phyloP scores from a whole-genome alignment of 202 grass and related monocot species.

The Schoenoplectus triqueter region DNA sequence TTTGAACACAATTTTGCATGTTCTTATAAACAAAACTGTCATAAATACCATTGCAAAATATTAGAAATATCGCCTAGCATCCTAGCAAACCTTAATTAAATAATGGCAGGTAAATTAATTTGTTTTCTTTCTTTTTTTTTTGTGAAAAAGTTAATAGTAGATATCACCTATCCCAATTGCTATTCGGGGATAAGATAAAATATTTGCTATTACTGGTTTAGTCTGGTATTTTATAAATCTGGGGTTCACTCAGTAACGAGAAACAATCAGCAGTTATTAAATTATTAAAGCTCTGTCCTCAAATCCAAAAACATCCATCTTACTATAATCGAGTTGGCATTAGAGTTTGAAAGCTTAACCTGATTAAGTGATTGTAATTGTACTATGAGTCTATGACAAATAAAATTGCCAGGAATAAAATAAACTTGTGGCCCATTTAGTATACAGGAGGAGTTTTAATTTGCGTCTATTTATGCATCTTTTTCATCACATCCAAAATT shows the following conservation, averaged over 20 bases:
- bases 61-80: too few species aligned
- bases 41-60: too few species aligned
- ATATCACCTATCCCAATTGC: neutral
- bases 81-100: too few species aligned
- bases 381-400: neutral
- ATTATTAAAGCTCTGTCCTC: conserved; percentile 3
- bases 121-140: neutral
- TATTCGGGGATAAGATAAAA: neutral
- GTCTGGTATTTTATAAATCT: neutral
- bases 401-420: too few species aligned
- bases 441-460: neutral
- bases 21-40: too few species aligned
- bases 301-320: neutral
- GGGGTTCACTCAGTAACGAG: neutral
- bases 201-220: neutral
- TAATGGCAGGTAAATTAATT: neutral
- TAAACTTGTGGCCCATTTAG: neutral
- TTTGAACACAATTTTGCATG: neutral
- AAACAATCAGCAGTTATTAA: neutral
- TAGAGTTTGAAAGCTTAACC: conserved; percentile 15
- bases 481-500: neutral
- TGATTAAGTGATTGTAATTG: neutral
- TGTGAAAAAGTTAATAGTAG: neutral
- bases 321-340: neutral
- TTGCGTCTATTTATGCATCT: neutral